Conservation (phyloP, 345 rosid species). For the Draba incana region DNA sequence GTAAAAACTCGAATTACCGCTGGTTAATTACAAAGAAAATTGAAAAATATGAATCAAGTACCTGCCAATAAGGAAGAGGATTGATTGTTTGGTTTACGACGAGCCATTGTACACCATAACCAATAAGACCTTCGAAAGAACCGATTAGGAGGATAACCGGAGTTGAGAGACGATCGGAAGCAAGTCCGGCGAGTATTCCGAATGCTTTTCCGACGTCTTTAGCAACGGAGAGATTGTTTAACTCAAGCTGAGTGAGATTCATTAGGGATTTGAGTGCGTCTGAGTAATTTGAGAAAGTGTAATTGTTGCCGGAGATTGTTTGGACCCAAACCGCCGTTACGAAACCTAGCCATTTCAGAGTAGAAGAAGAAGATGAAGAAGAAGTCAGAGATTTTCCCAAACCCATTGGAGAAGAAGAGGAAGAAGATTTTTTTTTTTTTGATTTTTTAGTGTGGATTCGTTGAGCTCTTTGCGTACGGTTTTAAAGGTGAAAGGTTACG, state of each 20-base stretch:
- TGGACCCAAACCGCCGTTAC: conserved; percentile 70
- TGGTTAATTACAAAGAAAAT: no score
- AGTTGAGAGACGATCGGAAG: conserved; percentile 53
- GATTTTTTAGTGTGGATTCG: neutral
- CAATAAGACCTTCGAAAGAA: conserved; percentile 53
- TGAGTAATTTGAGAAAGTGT: conserved; percentile 67
- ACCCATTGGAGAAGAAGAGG: conserved; percentile 32
- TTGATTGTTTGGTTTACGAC: conserved; percentile 54
- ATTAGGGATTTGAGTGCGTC: conserved; percentile 63
- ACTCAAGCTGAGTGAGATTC: conserved; percentile 57
- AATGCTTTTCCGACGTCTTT: conserved; percentile 72
- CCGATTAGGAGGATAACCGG: conserved; percentile 54
- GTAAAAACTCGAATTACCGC: no score
- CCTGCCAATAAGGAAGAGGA: conserved; percentile 72
- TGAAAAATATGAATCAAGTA: neutral
- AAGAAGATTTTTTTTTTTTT: neutral
- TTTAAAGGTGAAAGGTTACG: conserved; percentile 28
- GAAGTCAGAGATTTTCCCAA: conserved; percentile 5
- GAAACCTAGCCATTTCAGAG: conserved; percentile 67
- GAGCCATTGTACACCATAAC: conserved; percentile 77
- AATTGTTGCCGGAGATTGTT: conserved; percentile 64
- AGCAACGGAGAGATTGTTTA: conserved; percentile 61
- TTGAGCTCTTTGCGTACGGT: conserved; percentile 24
- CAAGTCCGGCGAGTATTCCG: conserved; percentile 64
- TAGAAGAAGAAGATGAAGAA: conserved; percentile 32